Conservation (phyloP, 371 early-diverging fungal species). For the Zopfochytrium polystomum region DNA sequence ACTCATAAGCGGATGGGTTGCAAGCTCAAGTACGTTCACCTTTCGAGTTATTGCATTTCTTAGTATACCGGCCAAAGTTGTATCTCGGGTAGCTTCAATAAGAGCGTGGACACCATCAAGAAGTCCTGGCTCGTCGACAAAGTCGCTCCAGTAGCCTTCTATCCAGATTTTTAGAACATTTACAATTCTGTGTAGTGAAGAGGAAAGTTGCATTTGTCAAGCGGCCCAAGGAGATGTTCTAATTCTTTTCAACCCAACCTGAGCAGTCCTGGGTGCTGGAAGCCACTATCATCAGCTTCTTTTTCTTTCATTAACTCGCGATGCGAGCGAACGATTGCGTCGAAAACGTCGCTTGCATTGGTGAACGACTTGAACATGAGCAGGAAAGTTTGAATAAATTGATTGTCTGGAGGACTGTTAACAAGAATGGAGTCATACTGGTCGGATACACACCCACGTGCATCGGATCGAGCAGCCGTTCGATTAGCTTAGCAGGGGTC, state of each 20-base stretch:
- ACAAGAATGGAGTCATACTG: not conserved
- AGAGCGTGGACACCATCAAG: slow-evolving; percentile 34
- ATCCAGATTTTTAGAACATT: slow-evolving; percentile 52
- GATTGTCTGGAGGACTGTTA: slow-evolving; percentile 39
- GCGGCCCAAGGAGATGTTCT: not conserved
- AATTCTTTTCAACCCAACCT: slow-evolving; percentile 4
- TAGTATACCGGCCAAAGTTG: slow-evolving; percentile 33
- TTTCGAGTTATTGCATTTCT: slow-evolving; percentile 32
- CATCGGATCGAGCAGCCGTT: slow-evolving; percentile 48
- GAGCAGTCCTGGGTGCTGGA: slow-evolving; percentile 22
- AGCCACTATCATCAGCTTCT: slow-evolving; percentile 22
- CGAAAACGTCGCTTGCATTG: no score
- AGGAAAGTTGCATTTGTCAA: not conserved
- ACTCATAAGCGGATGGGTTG: not conserved
- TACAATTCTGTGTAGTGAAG: slow-evolving; percentile 30
- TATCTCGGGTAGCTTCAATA: slow-evolving; percentile 36
- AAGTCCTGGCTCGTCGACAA: slow-evolving; percentile 37
- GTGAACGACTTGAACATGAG: slow-evolving; percentile 47
- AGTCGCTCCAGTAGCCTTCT: slow-evolving; percentile 56
- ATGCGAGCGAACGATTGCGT: slow-evolving; percentile 27
- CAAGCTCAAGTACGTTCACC: slow-evolving; percentile 3
- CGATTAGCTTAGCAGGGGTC: slow-evolving; percentile 48
- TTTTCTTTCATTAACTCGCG: slow-evolving; percentile 19
- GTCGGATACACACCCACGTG: slow-evolving; percentile 37
- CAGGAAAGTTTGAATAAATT: slow-evolving; percentile 49